Percentiles rank a stretch among this genome's conserved stretches.
Conservation (phyloP, 208 protist genomes). For the Spongospora subterranea region DNA sequence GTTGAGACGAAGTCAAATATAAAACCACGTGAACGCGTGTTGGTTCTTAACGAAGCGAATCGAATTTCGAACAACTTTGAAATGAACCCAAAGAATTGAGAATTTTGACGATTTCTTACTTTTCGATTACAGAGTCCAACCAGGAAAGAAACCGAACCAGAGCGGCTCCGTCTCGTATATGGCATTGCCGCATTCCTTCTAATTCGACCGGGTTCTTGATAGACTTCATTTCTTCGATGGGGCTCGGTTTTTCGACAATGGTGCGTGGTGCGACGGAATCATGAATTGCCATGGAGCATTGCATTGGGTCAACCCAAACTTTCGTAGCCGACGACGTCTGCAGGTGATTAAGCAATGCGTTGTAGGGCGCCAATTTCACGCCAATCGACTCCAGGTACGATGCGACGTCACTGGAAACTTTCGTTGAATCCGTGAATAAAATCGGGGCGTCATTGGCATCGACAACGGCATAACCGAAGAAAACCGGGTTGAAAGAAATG, state of each 20-base stretch:
- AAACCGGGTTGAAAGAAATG: slow-evolving; percentile 67
- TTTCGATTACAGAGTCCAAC: slow-evolving; percentile 42
- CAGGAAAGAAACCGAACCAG: slow-evolving; percentile 60
- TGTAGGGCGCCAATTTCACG: slow-evolving; percentile 56
- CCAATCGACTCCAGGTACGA: neutral
- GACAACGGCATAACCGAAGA: slow-evolving; percentile 49
- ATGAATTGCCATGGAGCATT: neutral
- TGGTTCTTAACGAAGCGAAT: neutral
- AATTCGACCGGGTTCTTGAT: slow-evolving; percentile 56
- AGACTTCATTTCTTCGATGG: slow-evolving; percentile 33
- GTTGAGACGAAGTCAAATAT: neutral
- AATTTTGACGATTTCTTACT: neutral
- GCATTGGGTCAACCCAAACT: neutral
- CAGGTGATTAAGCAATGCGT: neutral
- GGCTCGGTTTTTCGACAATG: neutral
- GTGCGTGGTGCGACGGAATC: neutral
- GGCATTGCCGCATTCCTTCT: slow-evolving; percentile 62
- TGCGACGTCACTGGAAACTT: slow-evolving; percentile 1
- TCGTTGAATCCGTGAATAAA: slow-evolving; percentile 47
- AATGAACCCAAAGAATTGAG: neutral
- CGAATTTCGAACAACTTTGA: neutral
- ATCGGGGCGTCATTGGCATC: neutral
- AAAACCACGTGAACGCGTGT: neutral
- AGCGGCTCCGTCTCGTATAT: slow-evolving; percentile 62
- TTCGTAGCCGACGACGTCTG: neutral